Evolutionary conservation across 2,329 filamentous ascomycete species (phyloP).

Genomic region (Aspergillus fumigatiaffinis): DNA sequence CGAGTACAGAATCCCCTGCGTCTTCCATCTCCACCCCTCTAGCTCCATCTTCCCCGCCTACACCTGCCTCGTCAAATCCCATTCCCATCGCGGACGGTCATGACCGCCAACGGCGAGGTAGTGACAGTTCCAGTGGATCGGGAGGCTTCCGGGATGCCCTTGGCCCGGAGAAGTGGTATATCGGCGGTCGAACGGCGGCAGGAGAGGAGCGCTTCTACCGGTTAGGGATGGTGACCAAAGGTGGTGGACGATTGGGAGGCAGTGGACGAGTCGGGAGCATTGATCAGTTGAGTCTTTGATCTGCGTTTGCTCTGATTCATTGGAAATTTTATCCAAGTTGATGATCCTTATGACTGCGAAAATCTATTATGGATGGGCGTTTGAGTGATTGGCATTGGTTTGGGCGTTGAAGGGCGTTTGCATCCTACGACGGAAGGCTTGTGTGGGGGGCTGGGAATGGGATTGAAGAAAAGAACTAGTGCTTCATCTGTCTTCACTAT

Average conservation of each 20-base stretch:
- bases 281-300: constrained; percentile 47
- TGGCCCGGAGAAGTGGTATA: constrained; percentile 50
- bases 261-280: constrained; percentile 44
- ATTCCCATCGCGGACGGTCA: constrained; percentile 35
- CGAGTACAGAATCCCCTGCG: constrained; percentile 35
- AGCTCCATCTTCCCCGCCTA: constrained; percentile 19
- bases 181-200: constrained; percentile 44
- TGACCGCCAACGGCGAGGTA: constrained; percentile 43
- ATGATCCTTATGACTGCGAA: not conserved
- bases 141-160: constrained; percentile 47
- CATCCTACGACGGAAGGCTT: not conserved
- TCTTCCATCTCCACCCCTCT: constrained; percentile 38
- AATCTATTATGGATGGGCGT: not conserved
- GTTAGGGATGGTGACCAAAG: constrained; percentile 46
- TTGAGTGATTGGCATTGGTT: not conserved
- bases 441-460: not conserved
- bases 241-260: constrained; percentile 39
- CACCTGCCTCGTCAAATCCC: constrained; percentile 31
- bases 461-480: not conserved
- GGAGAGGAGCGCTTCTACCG: constrained; percentile 49
- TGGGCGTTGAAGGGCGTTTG: constrained; percentile 4
- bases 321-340: not conserved
- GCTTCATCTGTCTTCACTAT: not conserved
- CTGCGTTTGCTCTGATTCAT: not conserved
- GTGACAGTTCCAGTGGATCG: constrained; percentile 45